phyloP scores from a whole-genome alignment of 768 basidiomycete genomes.

The Steccherinum ochraceum region DNA sequence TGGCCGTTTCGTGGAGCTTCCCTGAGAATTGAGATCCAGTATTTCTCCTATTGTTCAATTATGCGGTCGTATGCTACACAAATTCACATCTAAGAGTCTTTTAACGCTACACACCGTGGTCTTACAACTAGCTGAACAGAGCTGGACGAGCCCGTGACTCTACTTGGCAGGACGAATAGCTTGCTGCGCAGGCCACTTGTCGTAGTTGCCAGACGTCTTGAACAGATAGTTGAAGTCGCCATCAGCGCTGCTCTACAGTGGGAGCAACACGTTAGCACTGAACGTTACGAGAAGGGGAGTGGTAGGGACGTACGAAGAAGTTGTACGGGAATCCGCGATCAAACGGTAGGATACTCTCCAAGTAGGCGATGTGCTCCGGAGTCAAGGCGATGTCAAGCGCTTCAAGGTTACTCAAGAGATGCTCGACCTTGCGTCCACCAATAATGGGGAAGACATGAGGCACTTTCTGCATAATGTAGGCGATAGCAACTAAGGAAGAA shows the following conservation, averaged over 20 bases:
- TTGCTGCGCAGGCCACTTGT: constrained; percentile 1
- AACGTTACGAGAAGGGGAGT: not conserved
- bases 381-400: constrained; percentile 38
- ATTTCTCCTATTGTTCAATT: too few species aligned
- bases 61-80: too few species aligned
- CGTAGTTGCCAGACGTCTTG: constrained; percentile 1
- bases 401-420: constrained; percentile 41
- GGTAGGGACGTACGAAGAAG: constrained; percentile 22
- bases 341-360: constrained; percentile 38
- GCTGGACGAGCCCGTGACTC: too few species aligned
- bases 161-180: constrained; percentile 11
- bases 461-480: constrained; percentile 43
- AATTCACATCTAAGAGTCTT: too few species aligned
- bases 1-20: too few species aligned
- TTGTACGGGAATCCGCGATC: constrained; percentile 37
- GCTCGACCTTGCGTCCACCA: constrained; percentile 44
- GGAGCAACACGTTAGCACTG: too few species aligned
- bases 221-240: constrained; percentile 7
- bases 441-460: too few species aligned
- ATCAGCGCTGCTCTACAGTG: too few species aligned
- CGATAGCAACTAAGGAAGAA: constrained; percentile 32
- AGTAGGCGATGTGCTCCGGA: constrained; percentile 33
- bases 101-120: too few species aligned
- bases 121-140: too few species aligned
- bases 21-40: too few species aligned